Percentiles rank a stretch among this genome's conserved stretches.
phyloP scores from a whole-genome alignment of 495 filamentous ascomycete genomes.

The Pyronema omphalodes region DNA sequence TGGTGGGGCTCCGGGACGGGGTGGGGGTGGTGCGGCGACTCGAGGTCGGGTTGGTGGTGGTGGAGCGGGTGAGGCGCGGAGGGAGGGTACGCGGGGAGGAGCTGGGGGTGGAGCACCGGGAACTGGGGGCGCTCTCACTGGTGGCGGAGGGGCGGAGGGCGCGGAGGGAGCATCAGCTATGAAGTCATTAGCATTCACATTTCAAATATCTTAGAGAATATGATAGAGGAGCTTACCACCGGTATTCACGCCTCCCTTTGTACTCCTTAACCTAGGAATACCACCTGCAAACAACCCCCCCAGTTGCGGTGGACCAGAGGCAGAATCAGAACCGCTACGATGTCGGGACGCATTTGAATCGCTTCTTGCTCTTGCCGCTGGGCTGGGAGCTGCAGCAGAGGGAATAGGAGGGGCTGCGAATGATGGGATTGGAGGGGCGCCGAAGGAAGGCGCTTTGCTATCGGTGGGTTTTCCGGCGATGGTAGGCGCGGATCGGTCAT shows the following conservation, averaged over 20 bases:
- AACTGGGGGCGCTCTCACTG: slow-evolving; percentile 33
- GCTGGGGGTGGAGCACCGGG: slow-evolving; percentile 17
- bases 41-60: slow-evolving; percentile 26
- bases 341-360: slow-evolving; percentile 7
- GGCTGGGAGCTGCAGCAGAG: slow-evolving; percentile 29
- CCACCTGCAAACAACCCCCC: slow-evolving; percentile 82
- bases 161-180: slow-evolving; percentile 43
- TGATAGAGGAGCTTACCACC: slow-evolving; percentile 35
- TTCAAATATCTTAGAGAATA: background rate
- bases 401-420: slow-evolving; percentile 59
- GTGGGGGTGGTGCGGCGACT: slow-evolving; percentile 27
- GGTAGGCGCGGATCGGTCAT: slow-evolving; percentile 78
- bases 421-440: slow-evolving; percentile 34
- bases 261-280: slow-evolving; percentile 85
- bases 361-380: slow-evolving; percentile 15
- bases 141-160: slow-evolving; percentile 33
- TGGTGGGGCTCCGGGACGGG: slow-evolving; percentile 22
- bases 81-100: slow-evolving; percentile 8
- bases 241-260: slow-evolving; percentile 70
- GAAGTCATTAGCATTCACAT: slow-evolving; percentile 33
- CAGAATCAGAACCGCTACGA: slow-evolving; percentile 30
- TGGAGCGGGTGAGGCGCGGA: slow-evolving; percentile 10
- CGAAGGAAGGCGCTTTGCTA: slow-evolving; percentile 33
- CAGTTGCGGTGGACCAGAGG: slow-evolving; percentile 56
- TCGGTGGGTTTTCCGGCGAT: slow-evolving; percentile 25